phyloP scores from a whole-genome alignment of 495 filamentous ascomycete species.

The Lasiosphaeris hirsuta region DNA sequence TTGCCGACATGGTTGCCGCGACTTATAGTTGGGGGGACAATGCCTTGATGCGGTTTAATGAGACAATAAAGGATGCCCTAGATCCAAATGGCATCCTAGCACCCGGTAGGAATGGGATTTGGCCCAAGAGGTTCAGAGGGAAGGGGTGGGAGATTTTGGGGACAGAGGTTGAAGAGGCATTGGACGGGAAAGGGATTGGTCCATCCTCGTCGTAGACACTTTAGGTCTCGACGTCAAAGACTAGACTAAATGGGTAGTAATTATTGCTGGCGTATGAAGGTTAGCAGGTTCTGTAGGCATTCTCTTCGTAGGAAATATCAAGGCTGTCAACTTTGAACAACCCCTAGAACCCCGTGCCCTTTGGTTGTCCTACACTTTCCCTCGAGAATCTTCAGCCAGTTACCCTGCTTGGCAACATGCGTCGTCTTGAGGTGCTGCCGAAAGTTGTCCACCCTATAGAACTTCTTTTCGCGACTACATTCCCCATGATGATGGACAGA shows the following conservation, averaged over 20 bases:
- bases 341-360: background rate
- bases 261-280: too few relatives aligned
- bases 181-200: slow-evolving; percentile 7
- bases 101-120: slow-evolving; percentile 53
- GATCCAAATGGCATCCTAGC: slow-evolving; percentile 56
- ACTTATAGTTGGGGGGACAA: slow-evolving; percentile 53
- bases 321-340: too few relatives aligned
- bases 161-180: slow-evolving; percentile 21
- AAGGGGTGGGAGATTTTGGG: slow-evolving; percentile 37
- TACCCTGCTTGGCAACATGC: slow-evolving; percentile 47
- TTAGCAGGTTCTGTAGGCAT: too few relatives aligned
- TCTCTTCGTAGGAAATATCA: too few relatives aligned
- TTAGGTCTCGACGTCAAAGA: too few relatives aligned
- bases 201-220: background rate
- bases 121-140: slow-evolving; percentile 43
- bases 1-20: slow-evolving; percentile 52
- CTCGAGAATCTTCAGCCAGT: slow-evolving; percentile 31
- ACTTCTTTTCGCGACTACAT: slow-evolving; percentile 83
- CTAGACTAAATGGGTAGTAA: too few relatives aligned
- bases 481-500: slow-evolving; percentile 76
- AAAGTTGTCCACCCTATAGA: slow-evolving; percentile 85
- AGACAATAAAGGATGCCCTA: slow-evolving; percentile 52
- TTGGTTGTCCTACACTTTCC: slow-evolving; percentile 16
- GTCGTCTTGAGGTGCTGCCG: slow-evolving; percentile 84
- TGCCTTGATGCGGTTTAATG: slow-evolving; percentile 49